Evolutionary conservation across 495 filamentous ascomycete species (phyloP).

Genomic region (Pyrenula aspistea): DNA sequence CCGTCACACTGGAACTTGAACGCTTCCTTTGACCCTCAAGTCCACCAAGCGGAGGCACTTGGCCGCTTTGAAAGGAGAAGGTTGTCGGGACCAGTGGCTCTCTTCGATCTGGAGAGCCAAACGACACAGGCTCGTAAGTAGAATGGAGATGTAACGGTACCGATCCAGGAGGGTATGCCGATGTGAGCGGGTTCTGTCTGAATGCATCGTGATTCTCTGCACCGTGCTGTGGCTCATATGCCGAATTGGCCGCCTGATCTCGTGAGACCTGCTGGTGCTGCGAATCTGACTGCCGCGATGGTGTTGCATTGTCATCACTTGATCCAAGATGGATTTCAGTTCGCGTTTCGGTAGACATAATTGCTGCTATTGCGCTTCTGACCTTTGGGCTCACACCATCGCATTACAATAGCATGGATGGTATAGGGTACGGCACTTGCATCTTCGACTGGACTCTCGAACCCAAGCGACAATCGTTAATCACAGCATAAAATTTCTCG

Average conservation of each 20-base stretch:
- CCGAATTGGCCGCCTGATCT: not conserved
- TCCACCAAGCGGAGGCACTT: not conserved
- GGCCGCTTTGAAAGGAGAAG: not conserved
- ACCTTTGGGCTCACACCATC: no score
- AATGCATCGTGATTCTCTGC: not conserved
- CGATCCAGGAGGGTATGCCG: not conserved
- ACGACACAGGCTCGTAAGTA: not conserved
- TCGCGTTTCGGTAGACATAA: not conserved
- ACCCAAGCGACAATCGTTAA: no score
- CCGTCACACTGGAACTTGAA: not conserved
- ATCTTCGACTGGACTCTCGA: no score
- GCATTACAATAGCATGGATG: not conserved
- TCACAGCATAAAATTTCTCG: no score
- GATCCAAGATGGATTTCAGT: not conserved
- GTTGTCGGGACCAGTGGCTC: no score
- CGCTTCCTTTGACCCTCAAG: not conserved
- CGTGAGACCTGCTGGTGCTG: not conserved
- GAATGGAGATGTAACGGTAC: not conserved
- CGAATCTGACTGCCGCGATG: not conserved
- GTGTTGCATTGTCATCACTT: no score
- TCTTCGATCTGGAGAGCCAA: not conserved
- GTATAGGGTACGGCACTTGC: no score
- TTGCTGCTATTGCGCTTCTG: not conserved
- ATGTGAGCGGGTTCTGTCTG: not conserved
- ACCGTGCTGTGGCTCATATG: not conserved